A percentile compares a stretch with the other conserved stretches of the same genome.
Conservation (phyloP, 2,329 filamentous ascomycete species). For the Graphilbum fragrans region DNA sequence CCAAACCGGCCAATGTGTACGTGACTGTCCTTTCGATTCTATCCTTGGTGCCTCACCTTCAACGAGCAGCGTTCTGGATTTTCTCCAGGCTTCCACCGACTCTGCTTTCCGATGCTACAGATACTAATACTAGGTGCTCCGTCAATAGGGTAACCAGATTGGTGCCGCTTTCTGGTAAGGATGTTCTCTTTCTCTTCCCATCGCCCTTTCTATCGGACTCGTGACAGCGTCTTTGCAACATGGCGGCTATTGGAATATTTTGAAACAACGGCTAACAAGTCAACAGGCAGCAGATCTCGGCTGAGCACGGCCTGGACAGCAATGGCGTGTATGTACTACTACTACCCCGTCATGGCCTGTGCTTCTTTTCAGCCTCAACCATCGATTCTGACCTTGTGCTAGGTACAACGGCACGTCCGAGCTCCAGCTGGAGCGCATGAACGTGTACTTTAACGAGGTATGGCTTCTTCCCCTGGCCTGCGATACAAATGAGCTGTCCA, state of each 20-base stretch:
- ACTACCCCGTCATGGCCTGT: conserved; percentile 5
- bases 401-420: conserved; percentile 97
- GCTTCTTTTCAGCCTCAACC: not conserved
- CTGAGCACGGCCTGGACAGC: conserved; percentile 94
- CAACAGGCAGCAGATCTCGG: conserved; percentile 65
- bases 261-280: not conserved
- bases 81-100: too few relatives aligned
- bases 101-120: too few relatives aligned
- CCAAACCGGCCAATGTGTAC: conserved; percentile 98
- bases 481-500: too few relatives aligned
- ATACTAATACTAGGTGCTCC: conserved; percentile 18
- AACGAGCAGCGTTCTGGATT: too few relatives aligned
- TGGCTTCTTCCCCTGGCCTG: too few relatives aligned
- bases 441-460: conserved; percentile 43
- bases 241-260: not conserved
- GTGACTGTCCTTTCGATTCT: conserved; percentile 16
- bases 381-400: not conserved
- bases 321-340: conserved; percentile 69
- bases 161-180: conserved; percentile 97
- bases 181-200: conserved; percentile 12
- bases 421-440: conserved; percentile 99
- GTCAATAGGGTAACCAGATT: conserved; percentile 91
- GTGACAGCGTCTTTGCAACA: too few relatives aligned
- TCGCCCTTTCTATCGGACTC: not conserved
- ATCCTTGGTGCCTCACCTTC: not conserved